These are phyloP conservation scores for Tagetes erecta DNA, from an alignment of 129 eudicot species.

Conservation along the genomic window DNA sequence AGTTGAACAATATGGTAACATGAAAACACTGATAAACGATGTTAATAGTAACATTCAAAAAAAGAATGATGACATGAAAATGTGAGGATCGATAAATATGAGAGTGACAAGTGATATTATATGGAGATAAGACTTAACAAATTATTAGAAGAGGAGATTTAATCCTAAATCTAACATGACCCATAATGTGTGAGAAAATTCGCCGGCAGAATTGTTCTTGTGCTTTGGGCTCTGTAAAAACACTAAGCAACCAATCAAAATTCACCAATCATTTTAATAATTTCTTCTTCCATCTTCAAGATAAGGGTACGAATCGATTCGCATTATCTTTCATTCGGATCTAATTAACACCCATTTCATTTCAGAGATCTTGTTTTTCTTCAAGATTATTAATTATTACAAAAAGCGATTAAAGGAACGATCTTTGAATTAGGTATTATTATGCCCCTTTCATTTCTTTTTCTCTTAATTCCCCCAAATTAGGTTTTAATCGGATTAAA, in stretches of 20 bases:
- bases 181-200: constrained; percentile 20
- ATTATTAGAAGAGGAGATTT: too few relatives aligned
- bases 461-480: constrained; percentile 1
- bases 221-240: constrained; percentile 34
- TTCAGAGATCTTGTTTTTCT: constrained; percentile 9
- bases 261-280: constrained; percentile 17
- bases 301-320: constrained; percentile 2
- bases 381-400: background rate
- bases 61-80: too few relatives aligned
- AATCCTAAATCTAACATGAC: background rate
- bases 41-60: too few relatives aligned
- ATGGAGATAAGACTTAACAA: too few relatives aligned
- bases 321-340: constrained; percentile 25
- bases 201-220: constrained; percentile 38
- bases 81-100: too few relatives aligned
- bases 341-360: constrained; percentile 24
- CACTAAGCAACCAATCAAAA: constrained; percentile 31
- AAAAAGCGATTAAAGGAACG: background rate
- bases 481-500: background rate
- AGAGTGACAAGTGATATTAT: too few relatives aligned
- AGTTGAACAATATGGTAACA: too few relatives aligned
- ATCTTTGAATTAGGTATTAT: constrained; percentile 31
- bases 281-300: background rate
- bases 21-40: too few relatives aligned
- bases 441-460: background rate